Evolutionary conservation across 768 basidiomycete species (phyloP).

Genomic region (Amanita jacksonii): DNA sequence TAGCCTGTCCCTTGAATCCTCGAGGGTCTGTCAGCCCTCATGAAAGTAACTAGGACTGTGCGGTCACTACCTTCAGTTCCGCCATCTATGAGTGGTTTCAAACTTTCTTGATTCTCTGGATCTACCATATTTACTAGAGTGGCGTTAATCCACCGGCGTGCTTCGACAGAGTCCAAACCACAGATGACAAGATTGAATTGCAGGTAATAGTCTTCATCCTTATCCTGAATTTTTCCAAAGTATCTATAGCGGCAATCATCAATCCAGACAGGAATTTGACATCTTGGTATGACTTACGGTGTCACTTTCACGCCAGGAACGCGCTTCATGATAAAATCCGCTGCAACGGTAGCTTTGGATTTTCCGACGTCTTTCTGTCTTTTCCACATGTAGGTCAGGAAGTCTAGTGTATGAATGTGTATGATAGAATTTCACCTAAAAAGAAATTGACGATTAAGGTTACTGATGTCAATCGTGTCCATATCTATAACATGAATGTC

Average conservation of each 20-base stretch:
- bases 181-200: conserved; percentile 97
- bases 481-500: conserved; percentile 99
- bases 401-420: not conserved
- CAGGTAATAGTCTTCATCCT: conserved; percentile 89
- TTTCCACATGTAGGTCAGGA: conserved; percentile 2
- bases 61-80: conserved; percentile 83
- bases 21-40: conserved; percentile 6
- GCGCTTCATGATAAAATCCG: conserved; percentile 94
- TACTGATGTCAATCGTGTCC: conserved; percentile 99
- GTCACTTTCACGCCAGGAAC: conserved; percentile 96
- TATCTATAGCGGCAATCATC: conserved; percentile 42
- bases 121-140: conserved; percentile 94
- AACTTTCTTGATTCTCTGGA: conserved; percentile 80
- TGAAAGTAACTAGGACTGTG: not conserved
- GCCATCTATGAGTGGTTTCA: conserved; percentile 97
- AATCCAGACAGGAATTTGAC: not conserved
- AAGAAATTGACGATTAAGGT: conserved; percentile 95
- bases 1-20: conserved; percentile 99
- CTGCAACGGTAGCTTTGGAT: conserved; percentile 89
- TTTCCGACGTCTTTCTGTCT: conserved; percentile 89
- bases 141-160: conserved; percentile 97
- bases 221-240: conserved; percentile 97
- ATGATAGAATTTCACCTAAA: conserved; percentile 58
- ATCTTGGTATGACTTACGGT: conserved; percentile 51
- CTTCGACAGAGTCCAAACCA: conserved; percentile 95